phyloP scores from a whole-genome alignment of 2,329 filamentous ascomycete genomes.

The Xylaria sp. region DNA sequence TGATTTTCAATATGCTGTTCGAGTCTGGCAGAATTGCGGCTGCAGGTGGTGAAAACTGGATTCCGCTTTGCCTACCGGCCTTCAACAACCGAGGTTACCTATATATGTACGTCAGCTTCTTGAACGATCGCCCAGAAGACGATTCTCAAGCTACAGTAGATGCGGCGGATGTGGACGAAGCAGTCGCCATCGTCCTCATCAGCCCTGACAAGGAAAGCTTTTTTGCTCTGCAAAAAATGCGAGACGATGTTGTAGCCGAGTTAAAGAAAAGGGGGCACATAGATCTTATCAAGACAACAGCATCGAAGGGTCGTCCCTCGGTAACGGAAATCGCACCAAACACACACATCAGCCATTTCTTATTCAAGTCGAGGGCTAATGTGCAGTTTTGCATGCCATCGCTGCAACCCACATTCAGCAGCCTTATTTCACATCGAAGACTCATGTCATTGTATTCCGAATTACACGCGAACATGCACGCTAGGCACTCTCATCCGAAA shows the following conservation, averaged over 20 bases:
- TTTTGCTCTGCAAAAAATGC: conserved; percentile 83
- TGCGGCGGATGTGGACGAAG: conserved; percentile 75
- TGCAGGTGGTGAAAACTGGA: conserved; percentile 94
- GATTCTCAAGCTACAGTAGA: conserved; percentile 54
- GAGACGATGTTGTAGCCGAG: conserved; percentile 71
- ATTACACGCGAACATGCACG: conserved; percentile 86
- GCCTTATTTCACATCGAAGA: conserved; percentile 70
- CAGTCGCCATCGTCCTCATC: conserved; percentile 92
- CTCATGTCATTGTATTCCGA: conserved; percentile 87
- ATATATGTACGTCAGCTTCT: conserved; percentile 99
- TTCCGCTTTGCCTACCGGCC: conserved; percentile 91
- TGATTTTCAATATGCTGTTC: conserved; percentile 99
- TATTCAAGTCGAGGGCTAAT: conserved; percentile 94
- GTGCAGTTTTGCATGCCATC: conserved; percentile 96
- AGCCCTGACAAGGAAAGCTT: conserved; percentile 94
- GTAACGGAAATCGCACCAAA: conserved; percentile 82
- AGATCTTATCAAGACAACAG: conserved; percentile 76
- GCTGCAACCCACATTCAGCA: conserved; percentile 74
- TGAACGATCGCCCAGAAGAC: conserved; percentile 70
- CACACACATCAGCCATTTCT: conserved; percentile 85
- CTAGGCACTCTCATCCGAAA: conserved; percentile 84
- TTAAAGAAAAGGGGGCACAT: conserved; percentile 81
- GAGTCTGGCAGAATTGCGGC: conserved; percentile 92
- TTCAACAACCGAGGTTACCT: conserved; percentile 98
- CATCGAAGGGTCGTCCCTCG: conserved; percentile 75